Conservation (phyloP, 345 rosid genomes). For the Noccaea caerulescens region DNA sequence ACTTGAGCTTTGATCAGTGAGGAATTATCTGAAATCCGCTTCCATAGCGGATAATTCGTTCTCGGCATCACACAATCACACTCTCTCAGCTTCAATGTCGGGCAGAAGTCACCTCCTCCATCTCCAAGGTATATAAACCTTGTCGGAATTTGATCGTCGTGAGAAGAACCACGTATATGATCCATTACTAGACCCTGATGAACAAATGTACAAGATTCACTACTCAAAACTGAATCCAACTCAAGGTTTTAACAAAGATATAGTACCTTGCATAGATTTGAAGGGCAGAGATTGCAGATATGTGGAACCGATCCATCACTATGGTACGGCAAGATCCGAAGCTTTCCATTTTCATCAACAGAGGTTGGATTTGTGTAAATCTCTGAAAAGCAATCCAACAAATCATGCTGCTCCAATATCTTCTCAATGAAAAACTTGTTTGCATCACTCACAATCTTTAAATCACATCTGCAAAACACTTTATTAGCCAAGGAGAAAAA, state of each 20-base stretch:
- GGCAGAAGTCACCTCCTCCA: slow-evolving; percentile 85
- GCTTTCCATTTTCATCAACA: slow-evolving; percentile 58
- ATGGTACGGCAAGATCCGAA: slow-evolving; percentile 67
- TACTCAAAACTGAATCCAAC: slow-evolving; percentile 1
- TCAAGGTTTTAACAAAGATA: neutral
- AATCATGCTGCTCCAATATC: slow-evolving; percentile 65
- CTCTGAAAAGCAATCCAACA: slow-evolving; percentile 68
- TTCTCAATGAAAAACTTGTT: slow-evolving; percentile 77
- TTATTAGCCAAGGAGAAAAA: neutral
- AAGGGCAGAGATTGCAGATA: slow-evolving; percentile 66
- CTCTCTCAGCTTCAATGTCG: slow-evolving; percentile 60
- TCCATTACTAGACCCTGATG: slow-evolving; percentile 71
- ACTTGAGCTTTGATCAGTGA: slow-evolving; percentile 65
- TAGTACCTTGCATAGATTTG: slow-evolving; percentile 81
- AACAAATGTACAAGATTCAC: neutral
- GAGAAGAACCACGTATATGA: slow-evolving; percentile 45
- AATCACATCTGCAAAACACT: slow-evolving; percentile 62
- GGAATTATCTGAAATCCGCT: slow-evolving; percentile 47
- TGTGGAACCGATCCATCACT: slow-evolving; percentile 51
- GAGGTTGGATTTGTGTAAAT: slow-evolving; percentile 61
- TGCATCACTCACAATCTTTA: slow-evolving; percentile 83
- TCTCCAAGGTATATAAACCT: slow-evolving; percentile 80
- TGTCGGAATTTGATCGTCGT: slow-evolving; percentile 21
- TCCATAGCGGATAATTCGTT: slow-evolving; percentile 67
- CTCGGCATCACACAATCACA: slow-evolving; percentile 77